Evolutionary conservation across 2,329 filamentous ascomycete species (phyloP).

Genomic region (Phoma sp.): DNA sequence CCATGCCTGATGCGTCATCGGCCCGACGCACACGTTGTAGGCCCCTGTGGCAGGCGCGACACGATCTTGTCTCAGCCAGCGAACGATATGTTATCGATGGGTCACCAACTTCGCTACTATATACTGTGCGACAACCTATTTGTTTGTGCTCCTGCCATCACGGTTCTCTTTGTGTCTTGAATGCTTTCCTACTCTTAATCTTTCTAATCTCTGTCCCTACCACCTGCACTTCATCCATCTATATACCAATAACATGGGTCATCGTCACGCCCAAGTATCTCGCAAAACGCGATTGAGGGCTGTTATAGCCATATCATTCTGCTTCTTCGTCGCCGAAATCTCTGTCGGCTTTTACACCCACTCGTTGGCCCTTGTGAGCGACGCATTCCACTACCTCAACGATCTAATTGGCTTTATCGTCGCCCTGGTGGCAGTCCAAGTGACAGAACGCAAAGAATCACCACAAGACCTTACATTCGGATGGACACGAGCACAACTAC

Average conservation of each 20-base stretch:
- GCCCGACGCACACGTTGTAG: constrained; percentile 4
- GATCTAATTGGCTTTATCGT: constrained; percentile 74
- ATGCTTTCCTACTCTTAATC: constrained; percentile 2
- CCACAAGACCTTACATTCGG: constrained; percentile 71
- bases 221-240: background rate
- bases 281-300: constrained; percentile 43
- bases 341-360: constrained; percentile 71
- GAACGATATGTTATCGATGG: constrained; percentile 22
- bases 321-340: constrained; percentile 57
- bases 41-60: constrained; percentile 14
- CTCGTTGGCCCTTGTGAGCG: constrained; percentile 75
- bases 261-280: constrained; percentile 33
- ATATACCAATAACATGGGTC: constrained; percentile 17
- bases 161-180: constrained; percentile 13
- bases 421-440: constrained; percentile 68
- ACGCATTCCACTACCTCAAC: constrained; percentile 82
- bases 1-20: background rate
- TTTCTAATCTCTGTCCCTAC: background rate
- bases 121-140: constrained; percentile 16
- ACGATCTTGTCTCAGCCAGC: constrained; percentile 14
- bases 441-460: constrained; percentile 59
- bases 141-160: constrained; percentile 13
- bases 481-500: constrained; percentile 75
- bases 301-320: constrained; percentile 55
- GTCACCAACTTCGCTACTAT: constrained; percentile 4